phyloP scores from a whole-genome alignment of 78 protist genomes.

The Dictyostelium discoideum region DNA sequence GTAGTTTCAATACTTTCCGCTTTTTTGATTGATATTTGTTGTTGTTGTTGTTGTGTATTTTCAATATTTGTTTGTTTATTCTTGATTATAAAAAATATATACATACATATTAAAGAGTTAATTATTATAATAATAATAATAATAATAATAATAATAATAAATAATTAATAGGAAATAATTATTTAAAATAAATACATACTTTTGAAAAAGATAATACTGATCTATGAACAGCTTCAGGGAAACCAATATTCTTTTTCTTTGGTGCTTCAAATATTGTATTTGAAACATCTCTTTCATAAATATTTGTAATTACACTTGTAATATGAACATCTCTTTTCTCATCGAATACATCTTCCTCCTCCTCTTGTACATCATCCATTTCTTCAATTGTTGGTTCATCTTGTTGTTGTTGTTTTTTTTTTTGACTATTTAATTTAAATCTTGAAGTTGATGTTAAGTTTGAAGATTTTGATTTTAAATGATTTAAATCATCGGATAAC shows the following conservation, averaged over 20 bases:
- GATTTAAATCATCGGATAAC: neutral
- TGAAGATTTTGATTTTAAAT: neutral
- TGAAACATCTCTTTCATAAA: constrained; percentile 60
- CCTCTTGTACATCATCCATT: neutral
- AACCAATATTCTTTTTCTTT: constrained; percentile 17
- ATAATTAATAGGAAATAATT: neutral
- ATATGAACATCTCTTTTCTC: constrained; percentile 33
- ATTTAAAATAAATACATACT: neutral
- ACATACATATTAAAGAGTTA: neutral
- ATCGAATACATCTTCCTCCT: constrained; percentile 2
- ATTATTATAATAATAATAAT: neutral
- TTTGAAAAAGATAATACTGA: constrained; percentile 39
- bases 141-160: neutral
- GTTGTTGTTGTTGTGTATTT: neutral
- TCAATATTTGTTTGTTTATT: neutral
- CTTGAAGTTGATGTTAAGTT: constrained; percentile 10
- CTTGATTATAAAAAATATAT: neutral
- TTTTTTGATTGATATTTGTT: neutral
- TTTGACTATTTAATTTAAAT: neutral
- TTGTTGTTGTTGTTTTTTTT: neutral
- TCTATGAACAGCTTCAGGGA: constrained; percentile 68
- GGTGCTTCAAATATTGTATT: constrained; percentile 61
- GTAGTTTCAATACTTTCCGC: neutral
- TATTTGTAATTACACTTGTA: constrained; percentile 17
- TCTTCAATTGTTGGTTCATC: neutral